Evolutionary conservation across 305 asterid species (phyloP), one percentile per base, ranked within the genome.

Genomic region (Solanum hybrid): DNA sequence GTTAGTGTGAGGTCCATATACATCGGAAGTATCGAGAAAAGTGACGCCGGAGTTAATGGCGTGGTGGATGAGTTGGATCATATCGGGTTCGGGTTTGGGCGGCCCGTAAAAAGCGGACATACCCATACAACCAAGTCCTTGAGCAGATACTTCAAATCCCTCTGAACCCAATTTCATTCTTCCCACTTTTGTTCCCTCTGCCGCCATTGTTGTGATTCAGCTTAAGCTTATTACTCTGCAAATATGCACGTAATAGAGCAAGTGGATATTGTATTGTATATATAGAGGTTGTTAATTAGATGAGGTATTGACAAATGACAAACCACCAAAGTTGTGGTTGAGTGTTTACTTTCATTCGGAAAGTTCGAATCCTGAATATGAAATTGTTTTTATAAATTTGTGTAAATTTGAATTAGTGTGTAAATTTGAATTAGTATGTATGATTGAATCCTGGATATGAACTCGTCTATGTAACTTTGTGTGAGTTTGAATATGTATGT

Each of bases 81-180:
- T 92, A 7, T 91, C 93, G 29, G 90, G 40, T 7, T 92, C 94
- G 66, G 94, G 94, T 88, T 91, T 92, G 34, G 94, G 90, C 6
- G 88, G 86, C 85, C 94, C 94, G 77, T 90, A 92, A 56, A 46
- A 37, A 29, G 89, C 40, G 3, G 94, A 90, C 94, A 91, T 92
- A 3, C 94, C 91, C 93, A 92, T 91, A 80, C 92, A 92, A 11
- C 92, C 94, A 20, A 92, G 89, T 5, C 94, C 94, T 42, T 91
- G 92, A 10, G 51, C 89, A 5, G 92, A 91, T 20, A 92, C 93
- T 86, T 90, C 90, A 16, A 92, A 64, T 11, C 94, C 94, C 85
- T 81, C 89, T 4, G 91, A 91, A 2, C 94, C 94, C 86, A 92
- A 36, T 87, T 91, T 92, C 4, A 91, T 85, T 81, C 89, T 90